Evolutionary conservation across 2,329 filamentous ascomycete genomes (phyloP).

Genomic region (Neoascochyta sp.): DNA sequence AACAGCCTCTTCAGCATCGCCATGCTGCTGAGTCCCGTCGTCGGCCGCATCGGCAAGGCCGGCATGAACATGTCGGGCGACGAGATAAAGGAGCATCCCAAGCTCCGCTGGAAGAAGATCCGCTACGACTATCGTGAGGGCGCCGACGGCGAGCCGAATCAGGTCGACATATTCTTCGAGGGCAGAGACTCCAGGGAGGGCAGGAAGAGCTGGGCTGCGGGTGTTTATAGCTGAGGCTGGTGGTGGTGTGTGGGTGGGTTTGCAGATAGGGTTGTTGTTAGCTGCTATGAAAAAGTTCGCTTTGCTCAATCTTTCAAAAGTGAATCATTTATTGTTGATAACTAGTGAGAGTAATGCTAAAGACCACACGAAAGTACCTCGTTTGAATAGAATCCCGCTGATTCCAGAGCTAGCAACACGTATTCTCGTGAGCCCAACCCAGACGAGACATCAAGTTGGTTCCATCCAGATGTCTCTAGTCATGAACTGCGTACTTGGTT

Average conservation of each 20-base stretch:
- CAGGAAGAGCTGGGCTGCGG: constrained; percentile 22
- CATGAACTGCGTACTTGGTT: too few relatives aligned
- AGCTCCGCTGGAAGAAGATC: constrained; percentile 23
- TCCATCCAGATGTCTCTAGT: too few relatives aligned
- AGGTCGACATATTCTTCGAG: constrained; percentile 25
- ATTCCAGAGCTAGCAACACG: too few relatives aligned
- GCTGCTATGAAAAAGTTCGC: too few relatives aligned
- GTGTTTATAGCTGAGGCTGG: constrained; percentile 16
- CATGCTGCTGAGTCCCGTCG: constrained; percentile 26
- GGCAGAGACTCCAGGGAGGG: constrained; percentile 17
- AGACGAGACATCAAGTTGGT: too few relatives aligned
- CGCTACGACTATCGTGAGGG: constrained; percentile 27
- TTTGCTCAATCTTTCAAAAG: too few relatives aligned
- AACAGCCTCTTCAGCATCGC: constrained; percentile 26
- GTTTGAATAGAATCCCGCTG: too few relatives aligned
- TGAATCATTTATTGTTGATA: too few relatives aligned
- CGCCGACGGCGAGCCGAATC: constrained; percentile 20
- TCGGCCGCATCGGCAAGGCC: constrained; percentile 18
- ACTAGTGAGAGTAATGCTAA: too few relatives aligned
- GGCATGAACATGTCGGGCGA: constrained; percentile 28
- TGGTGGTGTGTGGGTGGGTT: constrained; percentile 1
- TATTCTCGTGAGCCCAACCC: too few relatives aligned
- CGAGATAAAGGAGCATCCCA: constrained; percentile 26
- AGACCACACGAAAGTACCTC: too few relatives aligned
- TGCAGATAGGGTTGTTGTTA: too few relatives aligned